Evolutionary conservation across 495 filamentous ascomycete species (phyloP), one percentile per base, ranked within the genome.

Genomic region (Hypoxylon cercidicola): DNA sequence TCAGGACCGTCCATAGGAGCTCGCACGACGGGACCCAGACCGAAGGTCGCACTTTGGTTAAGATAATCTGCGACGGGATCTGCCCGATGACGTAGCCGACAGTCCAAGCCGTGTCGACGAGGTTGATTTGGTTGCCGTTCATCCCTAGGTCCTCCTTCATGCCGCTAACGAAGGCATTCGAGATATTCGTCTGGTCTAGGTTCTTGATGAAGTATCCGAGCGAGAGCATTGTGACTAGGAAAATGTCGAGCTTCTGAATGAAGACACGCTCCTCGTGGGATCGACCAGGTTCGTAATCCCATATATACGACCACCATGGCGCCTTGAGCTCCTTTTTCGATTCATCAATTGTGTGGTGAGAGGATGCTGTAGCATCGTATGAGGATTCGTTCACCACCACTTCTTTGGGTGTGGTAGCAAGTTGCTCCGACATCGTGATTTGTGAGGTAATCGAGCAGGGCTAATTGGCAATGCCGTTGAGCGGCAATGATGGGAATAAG

Each of bases 131-230:
- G 43, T 73, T 76, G 12, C 74, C 74, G 21, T 71, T 60, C 67
- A 76, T 73, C 1, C 45, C 30, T 3, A 76, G 59, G 16, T 76
- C 72, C 41, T 76, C 74, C 60, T 76, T 71, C 74, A 76, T 76
- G 12, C 74, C 74, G 49, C 66, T 71, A 10, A 76, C 75, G 60
- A 77, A 79, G 18, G 77, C 77, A 46, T 78, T 78, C 45, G 75
- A 72, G 45, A 78, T 74, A 55, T 78, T 78, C 15, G 72, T 66
- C 52, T 76, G 75, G 39, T 78, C 77, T 4, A 79, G 64, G 43
- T 77, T 77, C 39, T 79, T 81, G 34, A 79, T 71, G 68, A 81
- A 82, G 44, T 74, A 81, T 23, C 73, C 75, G 25, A 79, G 66
- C 2, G 70, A 77, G 30, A 71, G 69, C 64, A 74, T 76, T 1